Evolutionary conservation across 495 filamentous ascomycete genomes (phyloP), one percentile per base, ranked within the genome.

Genomic region (Annulohypoxylon nitens): DNA sequence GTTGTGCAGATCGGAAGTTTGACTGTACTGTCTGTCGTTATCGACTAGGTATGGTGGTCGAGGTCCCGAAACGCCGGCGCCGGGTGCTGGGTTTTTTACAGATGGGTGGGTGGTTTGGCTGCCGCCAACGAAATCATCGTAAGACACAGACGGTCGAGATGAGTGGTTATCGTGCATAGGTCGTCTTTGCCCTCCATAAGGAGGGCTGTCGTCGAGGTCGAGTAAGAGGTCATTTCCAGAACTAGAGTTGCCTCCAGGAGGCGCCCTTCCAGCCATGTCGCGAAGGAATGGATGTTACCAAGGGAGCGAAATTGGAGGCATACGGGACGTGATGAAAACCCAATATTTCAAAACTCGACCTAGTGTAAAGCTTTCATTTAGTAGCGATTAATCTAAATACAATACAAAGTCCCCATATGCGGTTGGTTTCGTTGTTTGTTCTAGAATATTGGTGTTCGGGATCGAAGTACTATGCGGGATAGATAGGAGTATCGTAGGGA

Each of bases 101-200:
- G 84, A 75, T 33, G 84, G 76, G 66, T 85, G 78, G 39, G 81
- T 75, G 60, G 73, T 72, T 53, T 79, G 81, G 65, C 75, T 76
- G 25, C 81, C 88, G 55, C 96, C 97, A 66, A 99, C 90, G 76
- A 98, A 99, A 60, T 94, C 90, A 84, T 98, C 96, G 80, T 98
- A 97, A 36, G 95, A 97, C 54, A 94, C 87, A 20, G 95, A 98
- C 51, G 93, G 92, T 63, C 96, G 92, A 63, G 90, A 80, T 69
- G 88, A 86, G 37, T 85, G 83, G 76, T 96, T 91, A 80, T 97
- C 93, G 78, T 90, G 91, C 62, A 92, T 81, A 4, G 91, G 88
- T 37, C 92, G 89, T 47, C 87, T 85, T 75, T 91, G 89, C 14
- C 93, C 93, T 78, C 88, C 90, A 79, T 97, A 95, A 23, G 88